Percentiles rank a stretch among this genome's conserved stretches.
phyloP scores from a whole-genome alignment of 108 stramenopile genomes.

The Ochromonas danica region DNA sequence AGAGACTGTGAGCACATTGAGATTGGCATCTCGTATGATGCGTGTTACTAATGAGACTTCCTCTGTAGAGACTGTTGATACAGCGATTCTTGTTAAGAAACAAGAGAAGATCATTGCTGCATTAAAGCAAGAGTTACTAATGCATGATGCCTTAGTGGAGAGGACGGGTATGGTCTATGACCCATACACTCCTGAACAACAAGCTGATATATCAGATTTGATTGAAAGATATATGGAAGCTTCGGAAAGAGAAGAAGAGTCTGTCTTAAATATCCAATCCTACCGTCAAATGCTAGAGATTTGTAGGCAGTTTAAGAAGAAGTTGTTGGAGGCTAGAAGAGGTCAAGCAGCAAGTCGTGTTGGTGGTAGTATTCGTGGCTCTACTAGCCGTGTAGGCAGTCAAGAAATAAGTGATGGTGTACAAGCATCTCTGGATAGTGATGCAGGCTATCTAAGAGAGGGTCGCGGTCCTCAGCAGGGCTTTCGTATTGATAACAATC shows the following conservation, averaged over 20 bases:
- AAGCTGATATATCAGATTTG: constrained; percentile 29
- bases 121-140: constrained; percentile 64
- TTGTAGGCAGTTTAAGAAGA: constrained; percentile 56
- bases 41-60: constrained; percentile 32
- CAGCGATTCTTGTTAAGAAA: constrained; percentile 46
- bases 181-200: constrained; percentile 64
- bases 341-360: no score
- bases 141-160: constrained; percentile 66
- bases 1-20: constrained; percentile 63
- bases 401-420: background rate
- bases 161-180: constrained; percentile 57
- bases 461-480: background rate
- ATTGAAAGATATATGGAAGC: background rate
- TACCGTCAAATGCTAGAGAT: constrained; percentile 65
- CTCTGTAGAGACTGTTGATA: constrained; percentile 47
- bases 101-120: constrained; percentile 57
- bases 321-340: constrained; percentile 43
- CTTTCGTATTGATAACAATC: no score
- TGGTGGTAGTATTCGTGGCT: no score
- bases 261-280: constrained; percentile 37
- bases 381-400: constrained; percentile 31
- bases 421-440: background rate
- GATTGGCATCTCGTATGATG: constrained; percentile 34
- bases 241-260: background rate
- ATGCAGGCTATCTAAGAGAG: background rate